A percentile compares a stretch with the other conserved stretches of the same genome.
Conservation (phyloP, 768 basidiomycete species). For the Xerocomellus dryophilus region DNA sequence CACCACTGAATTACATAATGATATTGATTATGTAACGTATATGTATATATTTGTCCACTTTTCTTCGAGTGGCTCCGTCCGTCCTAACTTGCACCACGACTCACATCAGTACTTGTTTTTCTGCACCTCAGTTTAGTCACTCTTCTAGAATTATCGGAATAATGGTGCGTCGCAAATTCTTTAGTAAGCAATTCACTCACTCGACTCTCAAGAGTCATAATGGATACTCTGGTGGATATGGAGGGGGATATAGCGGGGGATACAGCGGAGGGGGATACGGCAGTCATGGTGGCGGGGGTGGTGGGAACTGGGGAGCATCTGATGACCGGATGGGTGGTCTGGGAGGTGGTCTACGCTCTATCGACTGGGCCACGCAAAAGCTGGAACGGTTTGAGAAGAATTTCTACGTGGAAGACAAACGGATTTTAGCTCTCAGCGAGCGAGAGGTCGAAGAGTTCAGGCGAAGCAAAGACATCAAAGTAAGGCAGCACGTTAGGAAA, state of each 20-base stretch:
- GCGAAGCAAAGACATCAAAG: constrained; percentile 82
- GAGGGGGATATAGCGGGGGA: constrained; percentile 27
- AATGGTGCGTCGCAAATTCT: constrained; percentile 17
- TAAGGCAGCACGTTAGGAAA: constrained; percentile 28
- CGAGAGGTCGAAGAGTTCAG: constrained; percentile 89
- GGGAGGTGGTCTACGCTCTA: constrained; percentile 74
- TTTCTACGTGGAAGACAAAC: constrained; percentile 91
- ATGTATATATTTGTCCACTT: constrained; percentile 13
- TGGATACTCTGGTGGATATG: constrained; percentile 32
- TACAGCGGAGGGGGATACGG: constrained; percentile 23
- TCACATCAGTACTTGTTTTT: neutral
- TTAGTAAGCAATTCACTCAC: neutral
- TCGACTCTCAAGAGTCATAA: constrained; percentile 28
- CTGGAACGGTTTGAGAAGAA: constrained; percentile 95
- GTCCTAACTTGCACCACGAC: constrained; percentile 22
- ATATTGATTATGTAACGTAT: constrained; percentile 3
- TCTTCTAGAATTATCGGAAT: constrained; percentile 3
- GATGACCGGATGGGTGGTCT: constrained; percentile 76
- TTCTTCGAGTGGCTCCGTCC: constrained; percentile 14
- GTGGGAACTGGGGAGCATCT: constrained; percentile 35
- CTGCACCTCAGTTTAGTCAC: neutral
- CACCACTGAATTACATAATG: constrained; percentile 7
- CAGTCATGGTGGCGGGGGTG: constrained; percentile 28
- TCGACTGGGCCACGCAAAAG: constrained; percentile 79
- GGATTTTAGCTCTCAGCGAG: constrained; percentile 72